Conservation (phyloP, 306 rosid species). For the Dicorynia guianensis region DNA sequence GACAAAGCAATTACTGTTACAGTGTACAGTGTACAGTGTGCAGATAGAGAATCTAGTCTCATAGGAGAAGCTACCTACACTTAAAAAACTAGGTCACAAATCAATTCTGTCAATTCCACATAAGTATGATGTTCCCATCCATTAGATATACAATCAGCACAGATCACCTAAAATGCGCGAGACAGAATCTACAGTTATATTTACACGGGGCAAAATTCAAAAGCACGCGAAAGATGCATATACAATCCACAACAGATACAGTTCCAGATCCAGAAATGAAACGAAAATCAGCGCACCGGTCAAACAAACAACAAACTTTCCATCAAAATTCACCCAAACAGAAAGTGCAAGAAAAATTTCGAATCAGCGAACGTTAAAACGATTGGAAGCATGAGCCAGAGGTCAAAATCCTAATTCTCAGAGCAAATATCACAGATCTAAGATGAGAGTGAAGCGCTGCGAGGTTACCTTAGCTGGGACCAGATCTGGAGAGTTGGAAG, state of each 20-base stretch:
- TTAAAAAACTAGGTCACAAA: too few relatives aligned
- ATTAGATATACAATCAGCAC: not conserved
- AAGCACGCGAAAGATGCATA: not conserved
- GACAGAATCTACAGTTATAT: not conserved
- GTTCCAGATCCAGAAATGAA: slow-evolving; percentile 8
- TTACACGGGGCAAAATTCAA: not conserved
- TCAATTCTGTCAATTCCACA: not conserved
- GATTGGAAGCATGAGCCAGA: not conserved
- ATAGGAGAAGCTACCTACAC: too few relatives aligned
- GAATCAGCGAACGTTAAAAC: not conserved
- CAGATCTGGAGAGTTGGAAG: slow-evolving; percentile 47
- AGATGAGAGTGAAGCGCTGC: not conserved
- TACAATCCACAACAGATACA: not conserved
- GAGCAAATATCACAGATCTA: not conserved
- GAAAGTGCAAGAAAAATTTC: not conserved
- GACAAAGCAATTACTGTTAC: too few relatives aligned
- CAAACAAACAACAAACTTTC: not conserved
- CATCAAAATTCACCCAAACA: slow-evolving; percentile 32
- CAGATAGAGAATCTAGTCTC: too few relatives aligned
- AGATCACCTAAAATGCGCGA: slow-evolving; percentile 26
- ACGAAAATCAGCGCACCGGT: not conserved
- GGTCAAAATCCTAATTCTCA: slow-evolving; percentile 21
- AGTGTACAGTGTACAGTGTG: too few relatives aligned
- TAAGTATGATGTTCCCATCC: not conserved
- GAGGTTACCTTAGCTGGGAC: slow-evolving; percentile 43